phyloP scores from a whole-genome alignment of 805 yeast genomes.

The Lipomyces chichibuensis region DNA sequence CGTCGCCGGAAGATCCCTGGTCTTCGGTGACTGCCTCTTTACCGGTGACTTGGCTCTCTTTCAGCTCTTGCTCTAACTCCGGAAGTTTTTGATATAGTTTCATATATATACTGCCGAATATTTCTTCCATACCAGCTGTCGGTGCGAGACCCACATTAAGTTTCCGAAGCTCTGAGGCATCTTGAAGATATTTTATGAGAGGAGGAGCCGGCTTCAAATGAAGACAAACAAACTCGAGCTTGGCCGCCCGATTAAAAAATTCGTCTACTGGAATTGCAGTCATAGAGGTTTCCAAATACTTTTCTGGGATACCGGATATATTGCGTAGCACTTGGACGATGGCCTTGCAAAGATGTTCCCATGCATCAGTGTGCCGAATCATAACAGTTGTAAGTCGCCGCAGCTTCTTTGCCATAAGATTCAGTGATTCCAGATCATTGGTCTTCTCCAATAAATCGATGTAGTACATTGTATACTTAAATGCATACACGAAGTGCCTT shows the following conservation, averaged over 20 bases:
- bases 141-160: constrained; percentile 82
- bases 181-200: constrained; percentile 47
- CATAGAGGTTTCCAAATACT: constrained; percentile 23
- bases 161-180: constrained; percentile 63
- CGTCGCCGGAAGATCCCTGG: constrained; percentile 3
- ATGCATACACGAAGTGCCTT: constrained; percentile 79
- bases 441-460: constrained; percentile 58
- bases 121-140: constrained; percentile 67
- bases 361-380: constrained; percentile 62
- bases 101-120: constrained; percentile 64
- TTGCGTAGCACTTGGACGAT: constrained; percentile 50
- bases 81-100: constrained; percentile 47
- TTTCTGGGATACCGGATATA: constrained; percentile 45
- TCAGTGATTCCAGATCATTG: constrained; percentile 61
- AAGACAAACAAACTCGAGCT: constrained; percentile 37
- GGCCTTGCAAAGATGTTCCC: constrained; percentile 64
- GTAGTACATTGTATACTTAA: constrained; percentile 66
- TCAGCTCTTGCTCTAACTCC: constrained; percentile 18
- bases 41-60: not conserved
- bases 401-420: constrained; percentile 68
- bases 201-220: constrained; percentile 19
- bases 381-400: constrained; percentile 77
- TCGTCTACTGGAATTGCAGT: constrained; percentile 43
- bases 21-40: not conserved
- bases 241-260: constrained; percentile 47